These are phyloP conservation scores for Papiliotrema nemorosa DNA, from an alignment of 1,284 basidiomycete genomes.

Conservation along the genomic window DNA sequence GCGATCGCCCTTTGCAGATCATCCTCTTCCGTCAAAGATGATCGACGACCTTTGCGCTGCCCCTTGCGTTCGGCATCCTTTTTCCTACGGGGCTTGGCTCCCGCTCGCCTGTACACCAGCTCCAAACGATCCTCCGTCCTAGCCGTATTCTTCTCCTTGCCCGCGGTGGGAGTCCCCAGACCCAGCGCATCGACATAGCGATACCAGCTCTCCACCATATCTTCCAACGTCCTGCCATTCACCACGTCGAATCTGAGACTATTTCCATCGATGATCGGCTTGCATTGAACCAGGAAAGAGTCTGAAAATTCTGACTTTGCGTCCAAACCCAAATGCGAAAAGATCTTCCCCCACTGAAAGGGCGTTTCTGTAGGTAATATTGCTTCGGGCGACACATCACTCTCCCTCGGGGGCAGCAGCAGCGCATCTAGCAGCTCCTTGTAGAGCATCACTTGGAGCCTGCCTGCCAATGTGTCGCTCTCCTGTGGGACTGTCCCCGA, in stretches of 20 bases:
- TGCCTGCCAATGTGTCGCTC: slow-evolving; percentile 62
- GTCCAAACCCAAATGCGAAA: slow-evolving; percentile 56
- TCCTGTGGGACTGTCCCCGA: slow-evolving; percentile 57
- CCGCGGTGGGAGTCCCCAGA: slow-evolving; percentile 20
- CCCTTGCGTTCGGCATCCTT: slow-evolving; percentile 2
- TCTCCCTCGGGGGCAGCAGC: slow-evolving; percentile 12
- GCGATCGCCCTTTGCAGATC: slow-evolving; percentile 2
- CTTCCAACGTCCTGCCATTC: slow-evolving; percentile 30
- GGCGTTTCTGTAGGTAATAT: slow-evolving; percentile 12
- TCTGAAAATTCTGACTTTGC: slow-evolving; percentile 55
- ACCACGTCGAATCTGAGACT: slow-evolving; percentile 28
- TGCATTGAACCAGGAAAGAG: slow-evolving; percentile 57
- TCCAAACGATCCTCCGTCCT: slow-evolving; percentile 38
- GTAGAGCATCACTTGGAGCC: slow-evolving; percentile 81
- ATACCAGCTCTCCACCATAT: slow-evolving; percentile 36
- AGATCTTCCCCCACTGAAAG: slow-evolving; percentile 45
- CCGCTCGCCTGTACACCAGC: slow-evolving; percentile 48
- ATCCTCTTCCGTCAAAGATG: background rate
- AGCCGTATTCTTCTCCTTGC: slow-evolving; percentile 12
- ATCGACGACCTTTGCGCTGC: background rate
- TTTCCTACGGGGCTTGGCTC: slow-evolving; percentile 21
- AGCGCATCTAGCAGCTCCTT: slow-evolving; percentile 62
- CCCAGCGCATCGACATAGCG: slow-evolving; percentile 40
- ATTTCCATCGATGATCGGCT: slow-evolving; percentile 47
- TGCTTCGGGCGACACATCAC: background rate